Base-by-base conservation (phyloP, 164 flowering plant species). In the Aristolochia contorta region DNA sequence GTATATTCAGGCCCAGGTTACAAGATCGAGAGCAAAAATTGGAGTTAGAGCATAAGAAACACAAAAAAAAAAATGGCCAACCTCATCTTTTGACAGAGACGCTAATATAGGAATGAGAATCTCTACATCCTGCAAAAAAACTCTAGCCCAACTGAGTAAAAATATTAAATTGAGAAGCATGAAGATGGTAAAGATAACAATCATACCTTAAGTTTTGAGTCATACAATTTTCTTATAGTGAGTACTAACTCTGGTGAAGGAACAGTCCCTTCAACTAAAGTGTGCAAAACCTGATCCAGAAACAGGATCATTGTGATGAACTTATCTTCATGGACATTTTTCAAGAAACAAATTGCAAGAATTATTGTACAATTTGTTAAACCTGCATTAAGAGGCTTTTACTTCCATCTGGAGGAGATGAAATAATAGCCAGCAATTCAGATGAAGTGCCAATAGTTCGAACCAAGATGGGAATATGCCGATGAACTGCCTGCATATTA, bases 371-470 rank as follows among this genome's bases (percentile, higher is more conserved):
- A 10, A 37, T 37, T 37, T 37, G 43, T 37, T 47, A 4, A 50
- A 93, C 99, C 97, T 85, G 88, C 78, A 77, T 76, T 37, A 91
- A 70, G 67, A 94, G 97, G 63, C 72, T 77, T 67, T 85, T 83
- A 58, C 97, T 84, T 79, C 97, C 99, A 72, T 58, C 57, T 32
- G 97, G 99, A 69, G 91, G 93, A 72, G 89, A 89, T 21, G 96
- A 80, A 65, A 94, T 75, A 69, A 89, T 84, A 61, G 77, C 84
- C 65, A 94, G 95, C 56, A 94, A 81, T 56, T 82, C 86, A 50
- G 82, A 48, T 53, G 97, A 94, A 47, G 94, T 63, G 47, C 97
- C 99, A 54, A 88, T 89, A 2, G 97, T 85, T 61, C 96, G 91
- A 52, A 94, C 91, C 24, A 94, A 82, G 47, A 84, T 78, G 16